Evolutionary conservation across 306 rosid species (phyloP).

Genomic region (Vachellia collinsii): DNA sequence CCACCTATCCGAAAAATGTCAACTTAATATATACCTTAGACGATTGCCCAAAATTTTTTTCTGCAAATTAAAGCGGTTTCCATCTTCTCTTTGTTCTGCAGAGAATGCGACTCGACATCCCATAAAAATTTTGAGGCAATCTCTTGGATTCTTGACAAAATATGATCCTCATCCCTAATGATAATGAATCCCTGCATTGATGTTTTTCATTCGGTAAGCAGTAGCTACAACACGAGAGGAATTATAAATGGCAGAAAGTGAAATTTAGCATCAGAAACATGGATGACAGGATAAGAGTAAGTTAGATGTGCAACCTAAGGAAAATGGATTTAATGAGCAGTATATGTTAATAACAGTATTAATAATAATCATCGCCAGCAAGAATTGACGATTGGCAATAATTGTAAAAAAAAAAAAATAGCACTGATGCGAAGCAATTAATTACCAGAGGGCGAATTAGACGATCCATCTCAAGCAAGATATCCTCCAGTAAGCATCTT

Average conservation of each 20-base stretch:
- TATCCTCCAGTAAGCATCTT: slow-evolving; percentile 78
- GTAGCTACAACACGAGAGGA: not conserved
- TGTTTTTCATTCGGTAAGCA: not conserved
- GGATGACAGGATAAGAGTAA: not conserved
- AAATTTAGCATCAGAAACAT: not conserved
- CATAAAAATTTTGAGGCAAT: slow-evolving; percentile 58
- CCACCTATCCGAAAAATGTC: not conserved
- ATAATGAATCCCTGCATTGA: slow-evolving; percentile 65
- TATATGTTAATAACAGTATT: not conserved
- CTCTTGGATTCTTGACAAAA: slow-evolving; percentile 52
- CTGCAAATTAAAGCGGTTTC: slow-evolving; percentile 59
- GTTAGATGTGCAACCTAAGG: not conserved
- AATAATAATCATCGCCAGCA: not conserved
- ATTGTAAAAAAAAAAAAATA: not conserved
- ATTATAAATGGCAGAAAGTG: not conserved
- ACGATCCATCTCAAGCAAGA: slow-evolving; percentile 95
- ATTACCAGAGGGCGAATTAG: slow-evolving; percentile 81
- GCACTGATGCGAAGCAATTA: slow-evolving; percentile 11
- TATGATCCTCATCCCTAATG: slow-evolving; percentile 54
- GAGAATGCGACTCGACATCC: slow-evolving; percentile 53
- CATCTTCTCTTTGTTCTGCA: slow-evolving; percentile 47
- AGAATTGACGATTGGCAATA: not conserved
- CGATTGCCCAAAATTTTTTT: slow-evolving; percentile 71
- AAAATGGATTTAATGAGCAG: not conserved
- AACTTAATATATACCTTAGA: slow-evolving; percentile 5